Conservation (phyloP, 495 filamentous ascomycete species). For the Daldinia bambusicola region DNA sequence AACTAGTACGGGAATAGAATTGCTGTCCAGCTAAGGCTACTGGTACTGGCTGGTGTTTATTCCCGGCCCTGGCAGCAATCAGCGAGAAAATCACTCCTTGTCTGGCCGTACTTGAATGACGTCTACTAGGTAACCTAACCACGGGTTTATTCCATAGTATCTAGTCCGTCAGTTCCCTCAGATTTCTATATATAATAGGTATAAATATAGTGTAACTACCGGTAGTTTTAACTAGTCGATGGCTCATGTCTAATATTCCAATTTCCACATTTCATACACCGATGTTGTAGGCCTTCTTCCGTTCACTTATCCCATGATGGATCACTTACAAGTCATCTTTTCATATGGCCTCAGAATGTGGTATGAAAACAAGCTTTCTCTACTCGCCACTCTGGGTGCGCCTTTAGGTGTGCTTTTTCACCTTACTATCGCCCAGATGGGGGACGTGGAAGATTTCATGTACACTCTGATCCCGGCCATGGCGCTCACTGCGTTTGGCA, state of each 20-base stretch:
- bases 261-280: background rate
- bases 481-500: background rate
- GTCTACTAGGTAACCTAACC: background rate
- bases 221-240: background rate
- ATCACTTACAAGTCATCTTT: background rate
- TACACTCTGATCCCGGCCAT: conserved; percentile 4
- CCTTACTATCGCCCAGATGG: conserved; percentile 9
- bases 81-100: background rate
- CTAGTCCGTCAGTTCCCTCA: background rate
- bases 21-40: too few relatives aligned
- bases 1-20: too few relatives aligned
- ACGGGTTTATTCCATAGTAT: background rate
- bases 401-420: conserved; percentile 26
- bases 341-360: conserved; percentile 13
- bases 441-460: conserved; percentile 19
- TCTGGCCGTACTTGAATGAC: background rate
- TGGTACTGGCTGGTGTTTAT: too few relatives aligned
- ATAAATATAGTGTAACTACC: too few relatives aligned
- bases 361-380: background rate
- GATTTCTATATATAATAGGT: too few relatives aligned
- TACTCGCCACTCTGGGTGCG: background rate
- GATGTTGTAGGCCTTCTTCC: background rate
- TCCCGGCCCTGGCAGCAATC: background rate
- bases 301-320: conserved; percentile 6
- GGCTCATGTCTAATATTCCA: background rate